Base-by-base conservation (phyloP, 805 yeast species). In the Starmerella bombi region DNA sequence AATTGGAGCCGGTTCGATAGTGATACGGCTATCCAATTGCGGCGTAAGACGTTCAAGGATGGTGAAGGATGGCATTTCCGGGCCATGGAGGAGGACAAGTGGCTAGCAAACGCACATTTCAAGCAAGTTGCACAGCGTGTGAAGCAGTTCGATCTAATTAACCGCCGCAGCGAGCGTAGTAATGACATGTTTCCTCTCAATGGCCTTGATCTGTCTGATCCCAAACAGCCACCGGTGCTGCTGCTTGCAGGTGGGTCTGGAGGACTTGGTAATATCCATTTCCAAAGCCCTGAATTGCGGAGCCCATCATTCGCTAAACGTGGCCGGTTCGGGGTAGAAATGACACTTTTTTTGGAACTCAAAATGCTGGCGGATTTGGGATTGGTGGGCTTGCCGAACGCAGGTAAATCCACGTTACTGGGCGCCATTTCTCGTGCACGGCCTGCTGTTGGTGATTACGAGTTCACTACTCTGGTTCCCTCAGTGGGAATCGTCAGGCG, bases 181-280 rank as follows among this genome's bases (percentile, higher is more conserved):
- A 63, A 61, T 32, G 97, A 88, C 58, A 64, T 70, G 36, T 77
- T 86, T 52, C 97, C 97, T 0, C 43, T 80, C 3, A 65, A 68
- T n/a, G 97, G 97, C 0, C 55, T 83, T 20, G 98, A 91, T 59
- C 68, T 43, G 59, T 66, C 46, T 74, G 77, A 15, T 67, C 54
- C 83, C 0, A 69, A 69, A 2, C 71, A 69, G 34, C 95, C 97
- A 1, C 35, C 35, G 25, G 58, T 78, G 3, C 61, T 81, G 38
- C 51, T 91, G 16, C 53, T 86, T 34, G 71, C 70, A 50, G 98
- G 98, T 32, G 98, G 98, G 8, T 67, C 69, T 47, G 97, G 97
- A 17, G 98, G 98, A 0, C 67, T 88, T 64, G 98, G 98, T 1
- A 91, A 91, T 59, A 84, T 84, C 91, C 94, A 88, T 58, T 91